These are phyloP conservation scores for Pinus albicaulis DNA, from an alignment of 75 land plant species.

Conservation along the genomic window DNA sequence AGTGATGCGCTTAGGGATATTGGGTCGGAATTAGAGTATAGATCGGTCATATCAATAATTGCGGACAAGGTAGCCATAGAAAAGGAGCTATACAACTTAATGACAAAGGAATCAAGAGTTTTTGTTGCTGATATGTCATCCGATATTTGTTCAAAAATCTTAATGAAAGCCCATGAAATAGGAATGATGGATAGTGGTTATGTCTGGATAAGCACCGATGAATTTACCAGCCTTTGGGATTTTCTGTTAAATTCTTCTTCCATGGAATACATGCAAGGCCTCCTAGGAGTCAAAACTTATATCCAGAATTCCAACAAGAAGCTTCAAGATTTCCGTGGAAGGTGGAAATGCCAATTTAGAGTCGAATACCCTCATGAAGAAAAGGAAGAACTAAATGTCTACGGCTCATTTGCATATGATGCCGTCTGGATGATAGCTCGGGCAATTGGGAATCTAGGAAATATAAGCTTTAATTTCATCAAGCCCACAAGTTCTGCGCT, in stretches of 20 bases:
- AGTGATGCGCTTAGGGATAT: conserved; percentile 28
- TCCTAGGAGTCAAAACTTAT: not conserved
- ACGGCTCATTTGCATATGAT: conserved; percentile 55
- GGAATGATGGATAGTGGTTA: conserved; percentile 47
- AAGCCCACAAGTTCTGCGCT: not conserved
- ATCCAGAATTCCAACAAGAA: conserved; percentile 22
- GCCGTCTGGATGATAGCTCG: conserved; percentile 18
- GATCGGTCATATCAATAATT: conserved; percentile 30
- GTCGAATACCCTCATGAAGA: not conserved
- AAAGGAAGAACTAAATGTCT: conserved; percentile 12
- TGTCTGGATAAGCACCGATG: conserved; percentile 49
- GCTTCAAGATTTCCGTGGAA: conserved; percentile 15
- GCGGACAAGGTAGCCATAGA: conserved; percentile 18
- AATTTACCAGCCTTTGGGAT: conserved; percentile 7
- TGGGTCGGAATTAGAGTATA: conserved; percentile 18
- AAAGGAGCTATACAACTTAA: conserved; percentile 26
- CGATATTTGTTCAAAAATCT: conserved; percentile 17
- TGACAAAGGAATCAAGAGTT: conserved; percentile 42
- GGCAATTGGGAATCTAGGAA: conserved; percentile 5
- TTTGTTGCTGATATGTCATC: conserved; percentile 40
- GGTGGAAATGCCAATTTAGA: conserved; percentile 28
- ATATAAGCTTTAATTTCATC: not conserved
- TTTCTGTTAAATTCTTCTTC: not conserved
- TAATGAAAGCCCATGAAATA: conserved; percentile 24
- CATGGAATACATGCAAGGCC: not conserved